A percentile compares a stretch with the other conserved stretches of the same genome.
Conservation (phyloP, 108 stramenopile genomes). For the Stephanodiscus triporus region DNA sequence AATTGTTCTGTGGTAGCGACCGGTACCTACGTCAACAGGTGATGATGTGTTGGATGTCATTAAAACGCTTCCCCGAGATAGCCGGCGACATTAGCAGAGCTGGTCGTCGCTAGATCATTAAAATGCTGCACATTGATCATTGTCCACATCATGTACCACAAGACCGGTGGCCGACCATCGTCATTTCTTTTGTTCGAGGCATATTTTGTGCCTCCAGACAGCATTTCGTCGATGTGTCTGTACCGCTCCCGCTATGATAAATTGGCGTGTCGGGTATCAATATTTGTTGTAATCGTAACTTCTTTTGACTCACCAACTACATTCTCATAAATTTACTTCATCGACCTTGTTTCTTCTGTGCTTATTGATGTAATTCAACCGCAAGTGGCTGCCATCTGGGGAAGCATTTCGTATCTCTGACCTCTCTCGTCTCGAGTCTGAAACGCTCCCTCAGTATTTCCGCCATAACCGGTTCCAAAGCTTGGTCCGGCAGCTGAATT, state of each 20-base stretch:
- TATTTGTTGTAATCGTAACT: constrained; percentile 5
- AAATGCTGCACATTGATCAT: too few species aligned
- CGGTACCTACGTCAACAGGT: not conserved
- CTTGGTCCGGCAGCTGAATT: constrained; percentile 93
- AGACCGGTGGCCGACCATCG: too few species aligned
- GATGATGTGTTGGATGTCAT: not conserved
- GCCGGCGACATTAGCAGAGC: too few species aligned
- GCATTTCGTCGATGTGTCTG: too few species aligned
- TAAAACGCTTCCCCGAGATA: too few species aligned
- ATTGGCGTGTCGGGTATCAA: constrained; percentile 7
- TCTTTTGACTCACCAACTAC: not conserved
- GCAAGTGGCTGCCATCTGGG: constrained; percentile 80
- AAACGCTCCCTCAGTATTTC: constrained; percentile 89
- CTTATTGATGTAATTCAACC: not conserved
- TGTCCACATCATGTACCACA: too few species aligned
- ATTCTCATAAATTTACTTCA: not conserved
- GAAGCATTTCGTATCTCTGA: constrained; percentile 89
- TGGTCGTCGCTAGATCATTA: too few species aligned
- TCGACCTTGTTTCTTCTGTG: too few species aligned
- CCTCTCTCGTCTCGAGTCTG: constrained; percentile 73
- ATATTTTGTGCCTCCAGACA: too few species aligned
- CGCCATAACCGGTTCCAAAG: constrained; percentile 95
- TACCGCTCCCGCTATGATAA: not conserved
- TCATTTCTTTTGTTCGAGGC: too few species aligned
- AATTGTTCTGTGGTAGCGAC: constrained; percentile 34